Percentiles rank a stretch among this genome's conserved stretches.
These are phyloP conservation scores for Colletotrichum tofieldiae DNA, from an alignment of 2,329 filamentous ascomycete genomes.

Conservation along the genomic window DNA sequence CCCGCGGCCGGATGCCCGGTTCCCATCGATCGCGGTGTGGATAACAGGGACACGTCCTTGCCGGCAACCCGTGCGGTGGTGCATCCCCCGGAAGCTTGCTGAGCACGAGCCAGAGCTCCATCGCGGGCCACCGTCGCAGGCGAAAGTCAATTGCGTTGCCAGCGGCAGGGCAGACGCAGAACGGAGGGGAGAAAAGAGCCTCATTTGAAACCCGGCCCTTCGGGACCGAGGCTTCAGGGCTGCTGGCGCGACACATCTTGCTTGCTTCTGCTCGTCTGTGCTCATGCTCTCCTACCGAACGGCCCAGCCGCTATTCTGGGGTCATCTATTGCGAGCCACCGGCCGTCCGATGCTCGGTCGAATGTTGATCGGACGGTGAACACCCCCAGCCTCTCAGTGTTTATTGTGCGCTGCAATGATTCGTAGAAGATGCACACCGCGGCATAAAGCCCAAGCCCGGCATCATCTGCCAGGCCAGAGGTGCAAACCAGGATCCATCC, in stretches of 20 bases:
- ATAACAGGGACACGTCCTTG: not conserved
- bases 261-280: constrained; percentile 15
- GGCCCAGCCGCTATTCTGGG: not conserved
- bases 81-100: constrained; percentile 23
- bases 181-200: constrained; percentile 1
- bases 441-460: not conserved
- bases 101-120: constrained; percentile 6
- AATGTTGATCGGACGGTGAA: not conserved
- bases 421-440: constrained; percentile 9
- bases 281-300: not conserved
- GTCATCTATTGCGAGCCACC: not conserved
- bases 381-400: not conserved
- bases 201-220: constrained; percentile 26
- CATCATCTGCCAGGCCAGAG: not conserved
- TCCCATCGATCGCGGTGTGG: not conserved
- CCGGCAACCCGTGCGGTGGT: constrained; percentile 15
- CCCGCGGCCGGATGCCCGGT: not conserved
- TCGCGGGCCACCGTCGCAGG: not conserved
- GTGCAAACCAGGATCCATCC: not conserved
- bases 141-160: constrained; percentile 34
- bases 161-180: not conserved
- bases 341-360: not conserved
- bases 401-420: not conserved
- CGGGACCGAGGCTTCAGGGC: constrained; percentile 27
- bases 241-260: constrained; percentile 10